phyloP scores from a whole-genome alignment of 305 asterid genomes.

The Fraxinus greggii region DNA sequence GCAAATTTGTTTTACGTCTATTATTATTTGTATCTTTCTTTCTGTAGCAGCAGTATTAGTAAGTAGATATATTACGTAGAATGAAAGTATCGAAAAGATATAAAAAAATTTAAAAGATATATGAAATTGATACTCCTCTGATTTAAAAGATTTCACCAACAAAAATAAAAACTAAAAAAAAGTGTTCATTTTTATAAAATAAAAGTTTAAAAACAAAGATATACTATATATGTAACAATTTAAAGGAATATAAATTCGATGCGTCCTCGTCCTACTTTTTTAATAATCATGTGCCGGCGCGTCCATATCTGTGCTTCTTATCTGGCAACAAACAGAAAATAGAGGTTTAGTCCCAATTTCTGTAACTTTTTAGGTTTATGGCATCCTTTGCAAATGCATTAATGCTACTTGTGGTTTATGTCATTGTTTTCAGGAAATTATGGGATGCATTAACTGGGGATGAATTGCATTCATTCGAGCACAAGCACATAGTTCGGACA shows the following conservation, averaged over 20 bases:
- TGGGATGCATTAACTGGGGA: constrained; percentile 97
- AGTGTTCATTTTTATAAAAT: neutral
- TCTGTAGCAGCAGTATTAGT: neutral
- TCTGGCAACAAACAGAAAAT: neutral
- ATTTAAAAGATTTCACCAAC: neutral
- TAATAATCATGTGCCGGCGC: neutral
- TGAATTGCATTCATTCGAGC: constrained; percentile 84
- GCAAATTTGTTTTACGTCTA: neutral
- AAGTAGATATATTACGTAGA: neutral
- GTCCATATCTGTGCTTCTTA: neutral
- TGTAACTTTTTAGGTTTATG: constrained; percentile 13
- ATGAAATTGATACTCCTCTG: neutral
- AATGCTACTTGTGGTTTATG: constrained; percentile 30
- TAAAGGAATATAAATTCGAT: neutral
- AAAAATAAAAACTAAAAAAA: too few species aligned
- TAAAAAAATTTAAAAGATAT: too few species aligned
- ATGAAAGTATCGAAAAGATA: neutral
- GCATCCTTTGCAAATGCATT: constrained; percentile 43
- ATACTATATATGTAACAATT: neutral
- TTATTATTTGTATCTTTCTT: too few species aligned
- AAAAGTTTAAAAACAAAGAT: neutral
- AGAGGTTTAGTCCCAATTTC: neutral
- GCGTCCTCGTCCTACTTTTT: neutral
- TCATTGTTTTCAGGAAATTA: constrained; percentile 59
- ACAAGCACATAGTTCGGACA: constrained; percentile 91